Base-by-base conservation (phyloP, 2,329 filamentous ascomycete species). In the Dryadomyces sulphureus region DNA sequence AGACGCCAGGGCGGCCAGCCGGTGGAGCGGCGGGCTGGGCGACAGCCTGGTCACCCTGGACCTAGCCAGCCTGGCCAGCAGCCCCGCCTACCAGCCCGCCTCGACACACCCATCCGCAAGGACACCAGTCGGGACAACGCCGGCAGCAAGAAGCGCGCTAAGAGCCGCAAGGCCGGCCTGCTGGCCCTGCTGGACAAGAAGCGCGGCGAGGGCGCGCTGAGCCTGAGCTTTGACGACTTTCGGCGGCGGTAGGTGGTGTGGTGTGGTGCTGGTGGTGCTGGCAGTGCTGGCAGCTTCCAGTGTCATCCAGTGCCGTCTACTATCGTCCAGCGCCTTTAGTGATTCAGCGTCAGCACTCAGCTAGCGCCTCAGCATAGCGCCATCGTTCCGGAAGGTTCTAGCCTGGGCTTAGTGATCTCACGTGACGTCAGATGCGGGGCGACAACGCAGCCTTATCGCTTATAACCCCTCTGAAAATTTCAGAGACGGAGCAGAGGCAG, bases 131-230 rank as follows among this genome's bases (percentile, higher is more conserved):
- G 50, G 16, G 65, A 68, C 2, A 78, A 74, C 56, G 69, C 73
- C 7, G 75, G 62, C 60, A 80, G 74, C 62, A 80, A 77, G 61
- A 81, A 80, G 62, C 68, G 77, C 43, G 74, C 78, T 27, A 82
- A 78, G 62, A 73, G 65, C 50, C 67, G 77, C 49, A 84, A 81
- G 59, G 73, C 75, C 30, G 77, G 76, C 1, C 63, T 84, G n/a
- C 75, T 81, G 57, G 77, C 78, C 43, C 58, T 84, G 36, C 63
- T 84, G n/a, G 68, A 69, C 41, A 73, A 75, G 52, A 66, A 65
- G 44, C 66, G 65, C 55, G 64, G 54, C 16, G 48, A 57, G 11
- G 55, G 54, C 27, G 61, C 65, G 3, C 56, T 66, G 39, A 64
- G 63, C 17, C 58, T 78, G 25, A 75, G 69, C 50, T 65, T 79